phyloP scores from a whole-genome alignment of 148 eudicot genomes.

The Vaccinium macrocarpon region DNA sequence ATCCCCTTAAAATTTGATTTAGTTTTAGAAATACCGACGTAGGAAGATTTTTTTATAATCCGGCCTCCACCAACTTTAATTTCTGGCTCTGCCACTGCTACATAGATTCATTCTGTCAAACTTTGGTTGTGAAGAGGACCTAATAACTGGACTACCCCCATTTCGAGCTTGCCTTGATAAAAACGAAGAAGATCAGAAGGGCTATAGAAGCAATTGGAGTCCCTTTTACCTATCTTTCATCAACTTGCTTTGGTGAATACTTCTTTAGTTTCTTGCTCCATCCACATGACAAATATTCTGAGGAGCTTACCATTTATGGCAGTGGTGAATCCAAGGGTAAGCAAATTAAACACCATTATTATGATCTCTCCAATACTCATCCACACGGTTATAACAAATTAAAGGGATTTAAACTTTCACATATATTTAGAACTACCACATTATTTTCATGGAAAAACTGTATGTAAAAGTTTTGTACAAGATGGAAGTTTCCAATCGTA shows the following conservation, averaged over 20 bases:
- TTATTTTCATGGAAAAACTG: too few species aligned
- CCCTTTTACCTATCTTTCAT: slow-evolving; percentile 13
- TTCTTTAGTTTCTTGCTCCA: slow-evolving; percentile 9
- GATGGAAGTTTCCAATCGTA: background rate
- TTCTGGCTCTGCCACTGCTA: too few species aligned
- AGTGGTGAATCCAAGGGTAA: slow-evolving; percentile 21
- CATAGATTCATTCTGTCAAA: slow-evolving; percentile 25
- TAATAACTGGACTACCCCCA: slow-evolving; percentile 8
- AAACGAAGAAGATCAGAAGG: slow-evolving; percentile 22
- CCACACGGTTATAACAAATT: too few species aligned
- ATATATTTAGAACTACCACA: too few species aligned
- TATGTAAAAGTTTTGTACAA: background rate
- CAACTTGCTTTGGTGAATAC: slow-evolving; percentile 14
- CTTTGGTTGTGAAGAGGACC: slow-evolving; percentile 18
- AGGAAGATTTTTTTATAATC: too few species aligned
- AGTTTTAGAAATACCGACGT: too few species aligned
- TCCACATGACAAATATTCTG: background rate
- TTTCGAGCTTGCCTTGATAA: slow-evolving; percentile 15
- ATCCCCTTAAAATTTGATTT: too few species aligned
- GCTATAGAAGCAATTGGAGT: slow-evolving; percentile 16
- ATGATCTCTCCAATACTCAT: too few species aligned
- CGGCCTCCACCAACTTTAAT: too few species aligned
- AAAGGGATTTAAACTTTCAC: too few species aligned
- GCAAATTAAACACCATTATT: background rate
- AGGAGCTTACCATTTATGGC: slow-evolving; percentile 17